phyloP scores from a whole-genome alignment of 2,329 filamentous ascomycete species.

The Trichoderma arundinaceum region DNA sequence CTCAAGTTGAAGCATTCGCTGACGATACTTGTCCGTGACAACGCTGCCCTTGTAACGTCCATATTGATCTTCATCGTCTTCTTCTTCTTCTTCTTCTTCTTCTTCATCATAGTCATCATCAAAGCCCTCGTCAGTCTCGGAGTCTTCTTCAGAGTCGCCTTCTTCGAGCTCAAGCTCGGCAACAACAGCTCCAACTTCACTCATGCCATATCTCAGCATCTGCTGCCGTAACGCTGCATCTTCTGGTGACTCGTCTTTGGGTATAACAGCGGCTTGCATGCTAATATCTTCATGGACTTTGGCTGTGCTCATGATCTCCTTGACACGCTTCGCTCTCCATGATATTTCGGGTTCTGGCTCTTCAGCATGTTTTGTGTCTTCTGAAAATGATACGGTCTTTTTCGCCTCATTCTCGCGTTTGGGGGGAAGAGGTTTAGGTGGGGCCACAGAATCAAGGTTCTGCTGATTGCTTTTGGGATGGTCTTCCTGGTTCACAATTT shows the following conservation, averaged over 20 bases:
- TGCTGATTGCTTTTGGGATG: slow-evolving; percentile 1
- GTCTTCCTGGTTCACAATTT: neutral
- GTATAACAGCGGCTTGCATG: slow-evolving; percentile 59
- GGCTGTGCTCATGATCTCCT: slow-evolving; percentile 62
- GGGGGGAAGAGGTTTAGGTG: neutral
- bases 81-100: slow-evolving; percentile 53
- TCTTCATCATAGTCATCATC: slow-evolving; percentile 59
- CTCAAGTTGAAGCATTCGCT: slow-evolving; percentile 86
- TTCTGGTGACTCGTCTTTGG: slow-evolving; percentile 76
- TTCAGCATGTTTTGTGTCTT: slow-evolving; percentile 60
- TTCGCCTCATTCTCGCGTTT: slow-evolving; percentile 39
- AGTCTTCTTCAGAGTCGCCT: slow-evolving; percentile 58
- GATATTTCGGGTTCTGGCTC: slow-evolving; percentile 46
- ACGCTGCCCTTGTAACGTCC: slow-evolving; percentile 73
- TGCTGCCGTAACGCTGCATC: slow-evolving; percentile 81
- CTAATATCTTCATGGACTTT: slow-evolving; percentile 59
- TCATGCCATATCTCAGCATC: slow-evolving; percentile 89
- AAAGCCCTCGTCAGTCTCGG: slow-evolving; percentile 60
- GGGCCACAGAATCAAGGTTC: neutral
- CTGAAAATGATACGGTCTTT: slow-evolving; percentile 68
- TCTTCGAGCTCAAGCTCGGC: slow-evolving; percentile 88
- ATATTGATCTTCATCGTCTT: slow-evolving; percentile 77
- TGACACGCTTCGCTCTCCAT: slow-evolving; percentile 54
- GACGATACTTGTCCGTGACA: slow-evolving; percentile 75
- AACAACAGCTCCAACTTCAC: slow-evolving; percentile 88